These are phyloP conservation scores for Macrolepiota albuminosa DNA, from an alignment of 768 basidiomycete genomes.

Conservation along the genomic window DNA sequence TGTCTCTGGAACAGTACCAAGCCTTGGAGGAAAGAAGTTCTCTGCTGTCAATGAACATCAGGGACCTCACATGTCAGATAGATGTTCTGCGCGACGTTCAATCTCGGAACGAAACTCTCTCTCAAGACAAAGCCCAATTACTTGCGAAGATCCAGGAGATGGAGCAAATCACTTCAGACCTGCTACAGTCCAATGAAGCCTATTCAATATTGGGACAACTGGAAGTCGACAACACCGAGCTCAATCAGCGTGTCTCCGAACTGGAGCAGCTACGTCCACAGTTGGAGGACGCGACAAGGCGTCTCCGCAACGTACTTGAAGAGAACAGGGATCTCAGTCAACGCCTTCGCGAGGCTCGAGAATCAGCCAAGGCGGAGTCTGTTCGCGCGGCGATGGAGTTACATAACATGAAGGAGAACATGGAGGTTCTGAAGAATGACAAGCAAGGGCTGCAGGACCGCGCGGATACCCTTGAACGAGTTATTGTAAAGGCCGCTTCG, in stretches of 20 bases:
- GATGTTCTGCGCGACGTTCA: constrained; percentile 15
- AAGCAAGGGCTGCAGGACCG: constrained; percentile 25
- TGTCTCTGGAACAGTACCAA: neutral
- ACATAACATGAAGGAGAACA: constrained; percentile 18
- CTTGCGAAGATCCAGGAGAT: constrained; percentile 21
- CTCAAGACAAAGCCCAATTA: constrained; percentile 23
- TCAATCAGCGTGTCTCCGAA: constrained; percentile 8
- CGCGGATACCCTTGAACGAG: constrained; percentile 26
- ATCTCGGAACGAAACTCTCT: constrained; percentile 21
- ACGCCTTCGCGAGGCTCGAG: constrained; percentile 17
- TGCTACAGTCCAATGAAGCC: constrained; percentile 22
- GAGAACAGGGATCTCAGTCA: constrained; percentile 21
- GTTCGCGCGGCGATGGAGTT: constrained; percentile 6
- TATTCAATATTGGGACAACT: constrained; percentile 22
- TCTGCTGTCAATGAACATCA: constrained; percentile 8
- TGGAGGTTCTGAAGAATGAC: constrained; percentile 23
- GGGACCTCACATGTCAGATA: constrained; percentile 8
- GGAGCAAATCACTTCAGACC: constrained; percentile 25
- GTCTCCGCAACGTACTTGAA: constrained; percentile 19
- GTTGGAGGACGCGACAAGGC: constrained; percentile 5
- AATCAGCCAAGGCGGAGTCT: constrained; percentile 17
- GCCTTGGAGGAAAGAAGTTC: constrained; percentile 5
- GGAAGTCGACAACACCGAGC: constrained; percentile 8
- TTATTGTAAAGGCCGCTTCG: constrained; percentile 22
- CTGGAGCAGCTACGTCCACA: constrained; percentile 3